These are phyloP conservation scores for Tolypocladium cylindrosporum DNA, from an alignment of 2,329 filamentous ascomycete genomes.

Conservation along the genomic window DNA sequence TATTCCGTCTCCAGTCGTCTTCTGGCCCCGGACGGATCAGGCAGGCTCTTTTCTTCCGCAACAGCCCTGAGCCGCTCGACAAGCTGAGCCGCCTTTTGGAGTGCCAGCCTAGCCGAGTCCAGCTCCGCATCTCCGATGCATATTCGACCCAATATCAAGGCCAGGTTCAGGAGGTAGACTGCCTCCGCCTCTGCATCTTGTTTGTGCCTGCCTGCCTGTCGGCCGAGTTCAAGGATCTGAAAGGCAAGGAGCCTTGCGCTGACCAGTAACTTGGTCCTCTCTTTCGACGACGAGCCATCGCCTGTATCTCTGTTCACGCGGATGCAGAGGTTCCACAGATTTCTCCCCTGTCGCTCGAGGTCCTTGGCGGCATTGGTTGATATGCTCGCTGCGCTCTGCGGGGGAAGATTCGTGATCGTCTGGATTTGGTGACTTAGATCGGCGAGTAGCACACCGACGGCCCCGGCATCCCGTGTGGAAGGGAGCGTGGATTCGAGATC, in stretches of 20 bases:
- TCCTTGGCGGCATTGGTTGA: constrained; percentile 16
- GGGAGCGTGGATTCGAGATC: constrained; percentile 15
- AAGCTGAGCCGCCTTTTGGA: constrained; percentile 56
- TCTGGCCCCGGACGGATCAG: constrained; percentile 1
- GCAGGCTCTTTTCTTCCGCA: background rate
- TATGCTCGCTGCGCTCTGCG: background rate
- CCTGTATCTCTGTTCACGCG: constrained; percentile 27
- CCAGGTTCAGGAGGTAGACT: constrained; percentile 54
- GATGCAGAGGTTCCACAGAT: constrained; percentile 59
- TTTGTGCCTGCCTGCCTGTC: constrained; percentile 20
- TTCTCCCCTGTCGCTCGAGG: constrained; percentile 46
- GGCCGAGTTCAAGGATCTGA: constrained; percentile 51
- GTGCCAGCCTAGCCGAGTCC: constrained; percentile 46
- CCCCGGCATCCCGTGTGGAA: constrained; percentile 17
- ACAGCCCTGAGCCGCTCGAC: constrained; percentile 15
- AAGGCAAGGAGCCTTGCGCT: constrained; percentile 50
- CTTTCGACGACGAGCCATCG: constrained; percentile 9
- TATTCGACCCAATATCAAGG: constrained; percentile 53
- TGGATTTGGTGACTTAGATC: constrained; percentile 18
- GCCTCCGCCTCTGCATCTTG: constrained; percentile 23
- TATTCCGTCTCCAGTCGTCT: constrained; percentile 48
- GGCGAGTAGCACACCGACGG: constrained; percentile 27
- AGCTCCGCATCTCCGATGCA: constrained; percentile 41
- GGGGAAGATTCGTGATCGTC: constrained; percentile 8
- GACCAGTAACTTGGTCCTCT: constrained; percentile 21